Base-by-base conservation (phyloP, 176 grass and related monocot species). In the Oryza meridionalis region DNA sequence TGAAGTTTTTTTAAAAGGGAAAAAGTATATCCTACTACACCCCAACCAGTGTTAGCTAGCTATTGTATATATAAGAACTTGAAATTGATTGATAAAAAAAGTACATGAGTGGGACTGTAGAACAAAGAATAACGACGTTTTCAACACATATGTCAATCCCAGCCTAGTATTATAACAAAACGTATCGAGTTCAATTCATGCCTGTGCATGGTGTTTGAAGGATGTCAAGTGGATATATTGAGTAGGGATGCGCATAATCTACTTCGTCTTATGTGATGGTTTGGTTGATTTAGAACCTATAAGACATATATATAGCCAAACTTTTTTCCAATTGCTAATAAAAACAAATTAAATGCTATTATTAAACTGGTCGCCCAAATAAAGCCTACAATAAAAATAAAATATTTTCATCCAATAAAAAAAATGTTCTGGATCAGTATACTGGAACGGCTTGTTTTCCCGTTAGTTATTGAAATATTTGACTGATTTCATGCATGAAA, bases 241-340 rank as follows among this genome's bases (percentile, higher is more conserved):
- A 58, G 53, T 55, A 55, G 51, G 12, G 5, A 16, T 55, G 53
- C 19, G 19, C 17, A 58, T 58, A 58, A 58, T 62, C 35, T 37
- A 37, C 6, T 37, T 37, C 35, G 35, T 63, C 5, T 3, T 22
- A 37, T 37, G 24, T 46, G 35, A 22, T 55, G 31, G 65, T 33
- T 79, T 73, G 58, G 86, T 73, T 59, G 51, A 31, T 24, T 49
- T 62, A 62, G 32, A 47, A 49, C 62, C 75, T 50, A 37, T 37
- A 44, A 46, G 3, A 16, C 21, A 84, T 46, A n/a, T 24, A 58
- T 9, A 7, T 50, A 22, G 47, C 42, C 7, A 33, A 42, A 15
- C 2, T 25, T 70, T 75, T 70, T 46, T 26, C 35, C 42, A 43
- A 43, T 43, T 43, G 63, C n/a, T 16, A 59, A 63, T 11, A 59